These are phyloP conservation scores for Phytophthora macrochlamydospora DNA, from an alignment of 352 stramenopile genomes.

Conservation along the genomic window DNA sequence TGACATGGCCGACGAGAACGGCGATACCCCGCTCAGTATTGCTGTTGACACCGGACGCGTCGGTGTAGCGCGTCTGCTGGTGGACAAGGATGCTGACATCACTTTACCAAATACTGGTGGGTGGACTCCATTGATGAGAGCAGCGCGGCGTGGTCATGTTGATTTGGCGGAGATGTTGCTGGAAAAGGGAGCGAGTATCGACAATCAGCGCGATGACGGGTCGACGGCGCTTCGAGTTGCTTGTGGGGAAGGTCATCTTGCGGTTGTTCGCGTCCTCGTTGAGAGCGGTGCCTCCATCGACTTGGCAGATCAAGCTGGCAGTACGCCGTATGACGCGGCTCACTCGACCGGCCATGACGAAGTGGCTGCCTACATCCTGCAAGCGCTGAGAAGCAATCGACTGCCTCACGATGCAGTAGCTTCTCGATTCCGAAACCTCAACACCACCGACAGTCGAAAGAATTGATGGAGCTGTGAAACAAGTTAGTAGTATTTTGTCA, in stretches of 20 bases:
- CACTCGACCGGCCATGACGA: too few species aligned
- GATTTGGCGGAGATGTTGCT: slow-evolving; percentile 9
- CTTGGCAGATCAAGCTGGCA: slow-evolving; percentile 1
- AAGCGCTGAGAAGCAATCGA: too few species aligned
- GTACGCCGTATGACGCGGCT: too few species aligned
- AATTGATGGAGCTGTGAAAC: not conserved
- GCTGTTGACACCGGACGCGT: too few species aligned
- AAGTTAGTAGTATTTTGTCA: slow-evolving; percentile 12
- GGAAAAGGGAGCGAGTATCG: slow-evolving; percentile 5
- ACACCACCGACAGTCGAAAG: not conserved
- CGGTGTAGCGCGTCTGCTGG: too few species aligned
- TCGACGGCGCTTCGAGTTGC: slow-evolving; percentile 8
- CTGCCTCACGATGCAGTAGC: too few species aligned
- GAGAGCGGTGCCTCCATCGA: not conserved
- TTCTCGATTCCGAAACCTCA: not conserved
- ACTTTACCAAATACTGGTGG: not conserved
- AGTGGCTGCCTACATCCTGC: too few species aligned
- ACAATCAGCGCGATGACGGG: not conserved
- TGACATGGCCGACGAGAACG: not conserved
- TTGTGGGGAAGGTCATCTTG: slow-evolving; percentile 8
- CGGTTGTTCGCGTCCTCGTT: slow-evolving; percentile 11
- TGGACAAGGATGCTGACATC: too few species aligned
- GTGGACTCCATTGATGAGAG: slow-evolving; percentile 11
- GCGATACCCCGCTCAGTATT: not conserved
- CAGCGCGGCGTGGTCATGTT: not conserved